Base-by-base conservation (phyloP, 2,329 filamentous ascomycete species). In the Colletotrichum magnum region DNA sequence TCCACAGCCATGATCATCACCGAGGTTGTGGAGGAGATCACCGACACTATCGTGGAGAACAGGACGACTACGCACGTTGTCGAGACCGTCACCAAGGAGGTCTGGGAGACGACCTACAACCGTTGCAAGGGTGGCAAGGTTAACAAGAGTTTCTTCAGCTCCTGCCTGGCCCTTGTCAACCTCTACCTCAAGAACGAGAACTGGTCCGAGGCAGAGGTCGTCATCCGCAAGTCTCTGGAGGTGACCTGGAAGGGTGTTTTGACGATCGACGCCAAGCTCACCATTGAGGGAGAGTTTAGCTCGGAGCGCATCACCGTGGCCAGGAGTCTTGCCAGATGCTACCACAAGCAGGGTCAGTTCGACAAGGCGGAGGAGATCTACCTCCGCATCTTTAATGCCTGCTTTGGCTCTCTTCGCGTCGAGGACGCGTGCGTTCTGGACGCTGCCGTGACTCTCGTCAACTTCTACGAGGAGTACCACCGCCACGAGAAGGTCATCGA, bases 1-100 rank as follows among this genome's bases (percentile, higher is more conserved):
- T 71, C 75, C 48, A 82, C 79, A 1, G 78, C 77, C 0, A 68
- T 77, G 2, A 76, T 81, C 53, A 80, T 83, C 58, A 81, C 79
- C 0, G 79, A 81, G 67, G 79, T 81, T 2, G 78, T 81, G 2
- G 77, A 81, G 53, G 80, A 82, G 69, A 77, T 80, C 36, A 82
- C 76, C 0, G 75, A 79, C 68, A 81, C 77, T 1, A 79, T 74
- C 0, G 74, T 72, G 1, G 74, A 74, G 6, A 77, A 72, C n/a
- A 81, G 76, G 67, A 80, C 75, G 0, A 81, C 76, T 0, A 79
- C 76, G 1, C 79, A 71, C 0, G 75, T 77, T 3, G 80, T 79
- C 1, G 79, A 81, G 71, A 77, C 73, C 0, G 71, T 79, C 4
- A 74, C 78, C 15, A 75, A 73, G 43, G 79, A 81, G 70, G 75